A percentile compares a stretch with the other conserved stretches of the same genome.
These are phyloP conservation scores for Trichophyton mentagrophytes DNA, from an alignment of 2,329 filamentous ascomycete species.

Conservation along the genomic window DNA sequence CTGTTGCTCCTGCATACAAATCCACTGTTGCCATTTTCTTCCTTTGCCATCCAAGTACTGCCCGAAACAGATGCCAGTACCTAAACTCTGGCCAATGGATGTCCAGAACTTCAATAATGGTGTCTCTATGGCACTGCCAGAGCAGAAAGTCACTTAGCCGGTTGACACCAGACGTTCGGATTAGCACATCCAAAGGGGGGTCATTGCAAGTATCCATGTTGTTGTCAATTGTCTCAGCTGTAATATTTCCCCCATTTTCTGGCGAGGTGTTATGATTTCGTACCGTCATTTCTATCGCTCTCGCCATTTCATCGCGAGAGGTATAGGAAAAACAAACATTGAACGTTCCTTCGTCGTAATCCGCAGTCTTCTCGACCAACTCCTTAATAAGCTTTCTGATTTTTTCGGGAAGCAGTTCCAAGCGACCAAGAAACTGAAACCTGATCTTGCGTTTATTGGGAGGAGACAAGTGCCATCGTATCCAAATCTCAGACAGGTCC, in stretches of 20 bases:
- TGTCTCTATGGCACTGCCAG: constrained; percentile 4
- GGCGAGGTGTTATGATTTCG: not conserved
- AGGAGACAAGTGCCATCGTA: not conserved
- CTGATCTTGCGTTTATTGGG: not conserved
- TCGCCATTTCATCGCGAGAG: not conserved
- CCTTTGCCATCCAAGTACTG: not conserved
- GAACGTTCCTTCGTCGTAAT: not conserved
- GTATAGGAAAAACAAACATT: not conserved
- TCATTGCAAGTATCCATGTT: constrained; percentile 4
- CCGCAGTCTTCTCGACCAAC: not conserved
- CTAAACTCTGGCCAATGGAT: not conserved
- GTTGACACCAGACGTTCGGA: constrained; percentile 11
- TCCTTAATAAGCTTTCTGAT: not conserved
- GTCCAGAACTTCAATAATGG: not conserved
- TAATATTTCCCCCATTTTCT: not conserved
- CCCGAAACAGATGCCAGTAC: not conserved
- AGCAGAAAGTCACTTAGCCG: constrained; percentile 13
- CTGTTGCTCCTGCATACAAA: too few relatives aligned
- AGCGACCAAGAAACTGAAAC: not conserved
- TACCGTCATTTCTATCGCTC: not conserved
- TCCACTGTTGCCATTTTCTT: not conserved
- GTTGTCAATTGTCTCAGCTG: not conserved
- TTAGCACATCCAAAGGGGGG: constrained; percentile 10
- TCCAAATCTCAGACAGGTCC: not conserved
- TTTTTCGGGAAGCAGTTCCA: not conserved